Base-by-base conservation (phyloP, 164 flowering plant species). In the Brasenia schreberi region DNA sequence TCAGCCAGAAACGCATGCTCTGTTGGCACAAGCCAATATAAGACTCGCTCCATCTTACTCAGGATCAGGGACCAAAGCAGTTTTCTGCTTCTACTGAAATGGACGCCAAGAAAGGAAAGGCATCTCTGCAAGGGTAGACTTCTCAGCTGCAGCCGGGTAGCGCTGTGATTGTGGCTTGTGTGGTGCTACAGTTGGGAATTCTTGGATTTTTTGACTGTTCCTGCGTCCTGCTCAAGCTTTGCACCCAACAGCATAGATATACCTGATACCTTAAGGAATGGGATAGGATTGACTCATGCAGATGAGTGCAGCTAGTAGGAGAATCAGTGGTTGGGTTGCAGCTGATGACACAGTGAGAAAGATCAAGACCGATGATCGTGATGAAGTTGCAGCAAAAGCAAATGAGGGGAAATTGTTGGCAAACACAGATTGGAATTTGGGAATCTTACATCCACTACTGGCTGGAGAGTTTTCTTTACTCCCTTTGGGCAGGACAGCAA, bases 291-390 rank as follows among this genome's bases (percentile, higher is more conserved):
- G 76, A 87, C 90, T 58, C 96, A 96, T 72, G 97, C 96, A 42
- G 88, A n/a, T 68, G 18, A 91, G 97, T 88, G 99, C 96, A 65
- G 96, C 97, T 42, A 95, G 99, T 84, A 97, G 94, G 67, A 85
- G 94, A 68, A 85, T 89, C 44, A 83, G 75, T 84, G 99, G 97
- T 23, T 89, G 97, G 94, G 79, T 88, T 75, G 82, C 89, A 65
- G 78, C 80, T 67, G 97, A 91, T 81, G 93, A 82, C 62, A 58
- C 64, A 27, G n/a, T n/a, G 95, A 82, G 43, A 87, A 82, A 77
- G 96, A 94, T 64, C 96, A 81, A 81, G 69, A 77, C 69, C 49
- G 97, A 81, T 59, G 87, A 83, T 69, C 90, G 79, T 70, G 97
- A 89, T 78, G 99, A 92, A 81, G 96, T 23, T 23, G 27, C 27